Percentiles rank a stretch among this genome's conserved stretches.
These are phyloP conservation scores for Panellus pusillus DNA, from an alignment of 768 basidiomycete species.

Conservation along the genomic window DNA sequence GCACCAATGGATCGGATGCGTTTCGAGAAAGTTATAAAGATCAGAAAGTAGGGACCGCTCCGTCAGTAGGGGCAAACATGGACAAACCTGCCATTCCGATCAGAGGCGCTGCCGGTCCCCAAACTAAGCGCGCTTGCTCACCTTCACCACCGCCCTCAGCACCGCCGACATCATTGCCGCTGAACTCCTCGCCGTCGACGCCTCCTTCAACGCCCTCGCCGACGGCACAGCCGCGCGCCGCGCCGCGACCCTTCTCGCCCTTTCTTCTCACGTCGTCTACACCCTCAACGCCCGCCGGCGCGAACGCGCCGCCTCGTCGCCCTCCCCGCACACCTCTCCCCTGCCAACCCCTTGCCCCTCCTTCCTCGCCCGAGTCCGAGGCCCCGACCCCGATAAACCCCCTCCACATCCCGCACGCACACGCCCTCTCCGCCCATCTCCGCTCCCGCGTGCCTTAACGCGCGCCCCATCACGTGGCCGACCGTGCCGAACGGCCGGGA, in stretches of 20 bases:
- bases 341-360: too few species aligned
- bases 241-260: constrained; percentile 38
- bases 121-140: constrained; percentile 91
- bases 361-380: too few species aligned
- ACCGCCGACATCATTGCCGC: constrained; percentile 72
- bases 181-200: constrained; percentile 73
- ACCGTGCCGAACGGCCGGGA: constrained; percentile 88
- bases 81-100: too few species aligned
- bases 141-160: constrained; percentile 88
- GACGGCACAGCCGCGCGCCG: constrained; percentile 65
- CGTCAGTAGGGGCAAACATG: too few species aligned
- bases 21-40: too few species aligned
- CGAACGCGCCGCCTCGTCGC: constrained; percentile 48
- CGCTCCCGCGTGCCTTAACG: constrained; percentile 55
- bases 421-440: constrained; percentile 73
- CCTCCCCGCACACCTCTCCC: constrained; percentile 48
- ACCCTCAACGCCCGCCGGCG: constrained; percentile 1
- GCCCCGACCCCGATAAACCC: constrained; percentile 82
- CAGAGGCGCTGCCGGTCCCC: too few species aligned
- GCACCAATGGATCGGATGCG: too few species aligned
- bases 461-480: constrained; percentile 79
- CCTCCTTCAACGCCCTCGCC: constrained; percentile 77
- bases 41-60: too few species aligned
- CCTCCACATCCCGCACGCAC: constrained; percentile 74
- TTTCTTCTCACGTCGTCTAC: constrained; percentile 42